Evolutionary conservation across 2,329 filamentous ascomycete genomes (phyloP), one percentile per base, ranked within the genome.

Genomic region (Rhexocercosporidium sp.): DNA sequence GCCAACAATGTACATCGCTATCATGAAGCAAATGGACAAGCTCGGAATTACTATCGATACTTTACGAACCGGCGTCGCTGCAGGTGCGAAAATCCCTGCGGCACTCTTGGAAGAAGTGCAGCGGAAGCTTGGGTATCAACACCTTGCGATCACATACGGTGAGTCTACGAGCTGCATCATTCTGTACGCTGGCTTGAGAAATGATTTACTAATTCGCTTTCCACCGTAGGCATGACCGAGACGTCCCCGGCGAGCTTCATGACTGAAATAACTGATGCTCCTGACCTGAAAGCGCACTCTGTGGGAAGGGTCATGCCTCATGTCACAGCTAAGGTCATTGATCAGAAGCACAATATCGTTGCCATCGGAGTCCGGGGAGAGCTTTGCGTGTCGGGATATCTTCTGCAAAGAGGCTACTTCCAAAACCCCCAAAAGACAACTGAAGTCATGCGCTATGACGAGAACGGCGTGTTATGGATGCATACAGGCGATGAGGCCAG

Each of bases 221-320:
- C n/a, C n/a, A 20, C 3, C 1, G 62, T n/a, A 75, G 71, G 73
- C 5, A 82, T 95, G 56, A 95, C 92, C 0, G 92, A 95, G 80
- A 90, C 92, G 0, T 91, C 88, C 1, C 92, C 92, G 0, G 93
- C 91, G 0, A 92, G 91, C 79, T 94, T 94, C 82, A 94, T 93
- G 73, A 90, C 92, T n/a, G n/a, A n/a, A n/a, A n/a, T n/a, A n/a
- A n/a, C n/a, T n/a, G n/a, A n/a, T n/a, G n/a, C n/a, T n/a, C n/a
- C n/a, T n/a, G n/a, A n/a, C n/a, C n/a, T n/a, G n/a, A n/a, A n/a
- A n/a, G n/a, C n/a, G n/a, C n/a, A n/a, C n/a, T n/a, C 91, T 0
- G 92, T 94, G 0, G 92, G 92, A 3, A 91, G 88, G 16, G 81
- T 94, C 51, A 87, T 95, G 81, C 92, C 92, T 2, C 91, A 95